These are phyloP conservation scores for Tardiomyces blankii DNA, from an alignment of 1,139 yeast genomes.

Conservation along the genomic window DNA sequence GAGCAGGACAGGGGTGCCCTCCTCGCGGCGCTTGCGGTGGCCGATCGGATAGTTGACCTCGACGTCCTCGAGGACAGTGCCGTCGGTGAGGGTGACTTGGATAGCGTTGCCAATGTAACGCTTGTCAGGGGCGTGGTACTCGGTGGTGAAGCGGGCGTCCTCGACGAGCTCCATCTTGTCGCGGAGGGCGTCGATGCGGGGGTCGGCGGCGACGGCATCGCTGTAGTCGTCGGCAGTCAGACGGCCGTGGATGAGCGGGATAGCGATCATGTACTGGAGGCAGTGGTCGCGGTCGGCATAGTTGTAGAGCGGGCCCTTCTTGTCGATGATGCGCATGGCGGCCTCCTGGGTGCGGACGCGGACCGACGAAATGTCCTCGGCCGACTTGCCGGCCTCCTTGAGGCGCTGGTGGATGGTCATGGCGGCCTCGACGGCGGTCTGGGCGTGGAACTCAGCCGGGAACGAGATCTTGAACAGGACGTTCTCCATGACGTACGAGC, in stretches of 20 bases:
- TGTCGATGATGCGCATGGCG: conserved; percentile 47
- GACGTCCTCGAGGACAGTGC: conserved; percentile 41
- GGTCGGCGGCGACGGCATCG: conserved; percentile 40
- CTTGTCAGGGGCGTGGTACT: conserved; percentile 46
- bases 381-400: conserved; percentile 30
- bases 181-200: conserved; percentile 41
- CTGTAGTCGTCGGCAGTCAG: conserved; percentile 47
- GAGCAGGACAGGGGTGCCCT: conserved; percentile 44
- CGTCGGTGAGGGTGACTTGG: conserved; percentile 40
- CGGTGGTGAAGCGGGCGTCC: conserved; percentile 36
- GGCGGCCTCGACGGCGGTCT: conserved; percentile 51
- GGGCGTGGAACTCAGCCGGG: conserved; percentile 64
- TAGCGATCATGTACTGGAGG: conserved; percentile 50
- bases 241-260: conserved; percentile 43
- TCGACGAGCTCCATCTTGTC: conserved; percentile 44
- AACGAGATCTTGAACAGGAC: conserved; percentile 47
- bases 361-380: conserved; percentile 38
- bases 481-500: conserved; percentile 54
- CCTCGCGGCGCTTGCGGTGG: conserved; percentile 45
- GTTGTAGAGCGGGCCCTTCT: conserved; percentile 46
- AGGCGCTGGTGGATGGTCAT: conserved; percentile 33
- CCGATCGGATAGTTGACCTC: conserved; percentile 48
- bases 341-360: conserved; percentile 49
- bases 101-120: conserved; percentile 47
- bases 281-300: conserved; percentile 56